phyloP scores from a whole-genome alignment of 2,329 filamentous ascomycete genomes.

The Cercospora brassicicola region DNA sequence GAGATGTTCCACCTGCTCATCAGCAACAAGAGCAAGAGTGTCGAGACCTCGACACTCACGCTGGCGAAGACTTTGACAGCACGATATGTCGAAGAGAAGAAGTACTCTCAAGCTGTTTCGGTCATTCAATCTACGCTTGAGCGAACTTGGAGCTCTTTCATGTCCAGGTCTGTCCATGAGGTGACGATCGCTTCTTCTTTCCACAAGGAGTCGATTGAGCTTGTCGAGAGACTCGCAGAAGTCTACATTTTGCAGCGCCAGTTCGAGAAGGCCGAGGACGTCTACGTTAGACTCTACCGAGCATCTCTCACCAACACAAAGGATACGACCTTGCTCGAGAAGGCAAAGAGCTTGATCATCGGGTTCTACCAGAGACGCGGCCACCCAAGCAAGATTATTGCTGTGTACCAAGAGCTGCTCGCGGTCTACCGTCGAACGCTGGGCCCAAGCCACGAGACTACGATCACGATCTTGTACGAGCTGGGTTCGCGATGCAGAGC shows the following conservation, averaged over 20 bases:
- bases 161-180: conserved; percentile 43
- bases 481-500: conserved; percentile 43
- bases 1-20: conserved; percentile 48
- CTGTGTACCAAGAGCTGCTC: conserved; percentile 42
- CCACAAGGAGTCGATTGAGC: conserved; percentile 48
- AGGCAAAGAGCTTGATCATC: conserved; percentile 39
- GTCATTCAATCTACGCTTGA: conserved; percentile 50
- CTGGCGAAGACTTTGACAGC: conserved; percentile 45
- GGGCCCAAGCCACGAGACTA: conserved; percentile 45
- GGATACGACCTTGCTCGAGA: conserved; percentile 38
- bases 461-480: conserved; percentile 51
- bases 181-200: conserved; percentile 47
- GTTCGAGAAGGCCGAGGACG: conserved; percentile 43
- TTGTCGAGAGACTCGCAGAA: conserved; percentile 50
- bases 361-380: conserved; percentile 44
- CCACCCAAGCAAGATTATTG: conserved; percentile 41
- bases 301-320: conserved; percentile 38
- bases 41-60: conserved; percentile 46
- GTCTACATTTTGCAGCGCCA: conserved; percentile 46
- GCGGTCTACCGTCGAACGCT: conserved; percentile 38
- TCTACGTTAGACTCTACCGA: conserved; percentile 43
- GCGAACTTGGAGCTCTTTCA: conserved; percentile 50
- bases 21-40: conserved; percentile 40
- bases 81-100: conserved; percentile 49
- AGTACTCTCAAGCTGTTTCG: conserved; percentile 50